Conservation (phyloP, 1,139 yeast genomes). For the Zygosaccharomyces pseudobailii region DNA sequence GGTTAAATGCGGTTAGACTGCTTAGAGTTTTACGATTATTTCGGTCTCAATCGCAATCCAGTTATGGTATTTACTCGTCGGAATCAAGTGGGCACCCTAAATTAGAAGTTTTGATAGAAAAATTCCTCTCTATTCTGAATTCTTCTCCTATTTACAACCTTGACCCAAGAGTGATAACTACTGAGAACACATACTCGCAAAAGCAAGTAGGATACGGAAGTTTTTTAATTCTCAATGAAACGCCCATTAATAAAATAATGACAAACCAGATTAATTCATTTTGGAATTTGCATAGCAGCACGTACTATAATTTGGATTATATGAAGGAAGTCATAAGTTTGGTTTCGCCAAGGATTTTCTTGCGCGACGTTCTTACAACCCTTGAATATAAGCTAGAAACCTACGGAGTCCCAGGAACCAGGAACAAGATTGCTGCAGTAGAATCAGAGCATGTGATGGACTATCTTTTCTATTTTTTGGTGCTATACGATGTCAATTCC, state of each 20-base stretch:
- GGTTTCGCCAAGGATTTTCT: slow-evolving; percentile 26
- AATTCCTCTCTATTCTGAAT: slow-evolving; percentile 20
- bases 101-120: slow-evolving; percentile 25
- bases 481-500: slow-evolving; percentile 26
- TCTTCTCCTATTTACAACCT: slow-evolving; percentile 28
- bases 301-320: slow-evolving; percentile 34
- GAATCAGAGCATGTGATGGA: slow-evolving; percentile 28
- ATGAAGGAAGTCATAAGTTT: slow-evolving; percentile 25
- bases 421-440: slow-evolving; percentile 21
- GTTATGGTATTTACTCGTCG: slow-evolving; percentile 32
- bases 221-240: slow-evolving; percentile 27
- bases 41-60: slow-evolving; percentile 22
- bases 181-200: slow-evolving; percentile 27
- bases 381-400: slow-evolving; percentile 25
- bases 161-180: slow-evolving; percentile 23
- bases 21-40: slow-evolving; percentile 26
- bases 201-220: slow-evolving; percentile 26
- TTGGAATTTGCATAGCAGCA: slow-evolving; percentile 35
- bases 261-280: slow-evolving; percentile 34
- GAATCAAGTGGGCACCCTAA: slow-evolving; percentile 29
- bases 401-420: slow-evolving; percentile 25
- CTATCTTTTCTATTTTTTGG: slow-evolving; percentile 31
- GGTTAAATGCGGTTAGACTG: slow-evolving; percentile 27
- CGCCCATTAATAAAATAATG: slow-evolving; percentile 31
- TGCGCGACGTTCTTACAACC: slow-evolving; percentile 27